Base-by-base conservation (phyloP, 2,329 filamentous ascomycete genomes). In the Verticillium nubilum region DNA sequence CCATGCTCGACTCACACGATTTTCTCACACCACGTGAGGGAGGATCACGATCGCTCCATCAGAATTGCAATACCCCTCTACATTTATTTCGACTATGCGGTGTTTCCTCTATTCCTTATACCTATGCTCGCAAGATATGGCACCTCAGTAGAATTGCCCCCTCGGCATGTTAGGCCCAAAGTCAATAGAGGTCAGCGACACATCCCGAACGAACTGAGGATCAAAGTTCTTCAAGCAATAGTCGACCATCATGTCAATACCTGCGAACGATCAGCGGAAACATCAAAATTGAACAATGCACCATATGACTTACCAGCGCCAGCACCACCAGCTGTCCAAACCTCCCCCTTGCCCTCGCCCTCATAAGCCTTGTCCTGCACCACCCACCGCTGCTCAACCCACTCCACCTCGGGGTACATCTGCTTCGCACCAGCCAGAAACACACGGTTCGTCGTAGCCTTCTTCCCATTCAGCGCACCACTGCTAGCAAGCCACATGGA, bases 351-450 rank as follows among this genome's bases (percentile, higher is more conserved):
- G 7, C 63, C 65, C 37, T 64, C 64, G 15, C 63, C 66, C 2
- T 67, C 65, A 29, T 60, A 65, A 26, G 59, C 60, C 67, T 74
- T 70, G 61, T 71, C 70, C 3, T 72, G 72, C 50, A 73, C 63
- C 1, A 76, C 72, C 74, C 74, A 76, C 54, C 73, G 65, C 64
- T 73, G 70, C 56, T 74, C 70, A 31, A 68, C 37, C 74, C 74
- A 77, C 60, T 76, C 69, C 0, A 68, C 68, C 5, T 67, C 65
- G 0, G 73, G 72, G 58, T 71, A 65, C 33, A 70, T 42, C 62
- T 68, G 15, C 61, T 62, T 67, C 26, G 71, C 73, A 2, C 62
- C 25, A 0, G 56, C 56, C 33, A 76, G 52, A 53, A 70, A 63
- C 42, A 64, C 60, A 9, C 73, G 64, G 57, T 78, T 78, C 25